Evolutionary conservation across 768 basidiomycete genomes (phyloP), one percentile per base, ranked within the genome.

Genomic region (Lactarius hatsudake): DNA sequence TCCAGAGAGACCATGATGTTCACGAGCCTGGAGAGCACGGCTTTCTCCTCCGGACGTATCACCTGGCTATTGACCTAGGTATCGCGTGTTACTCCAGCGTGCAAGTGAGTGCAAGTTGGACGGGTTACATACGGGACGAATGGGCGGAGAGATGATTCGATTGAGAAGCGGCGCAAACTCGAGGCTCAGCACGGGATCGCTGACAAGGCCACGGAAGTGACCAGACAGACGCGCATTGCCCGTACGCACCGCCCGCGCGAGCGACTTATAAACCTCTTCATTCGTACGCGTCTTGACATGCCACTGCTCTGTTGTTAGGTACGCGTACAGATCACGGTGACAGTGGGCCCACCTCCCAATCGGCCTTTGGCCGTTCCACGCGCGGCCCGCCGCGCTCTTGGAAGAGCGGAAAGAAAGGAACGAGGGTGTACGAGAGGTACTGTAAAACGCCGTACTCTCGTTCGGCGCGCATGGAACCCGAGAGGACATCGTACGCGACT

Each of bases 81-180:
- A 12, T 62, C n/a, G 7, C 18, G 18, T 53, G 51, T 48, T 17
- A 42, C 6, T 36, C 40, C 6, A 13, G 13, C 5, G 30, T 18
- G 51, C 10, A 53, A 26, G 10, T 40, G 32, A 62, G 17, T n/a
- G 10, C 51, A 20, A 18, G 17, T 18, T 26, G 18, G 13, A 26
- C 26, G 5, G 59, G 45, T 1, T 1, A 79, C 94, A 72, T 70
- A 96, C 96, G 0, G 97, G 97, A 73, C 92, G 88, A 34, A 99
- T 79, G 23, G 94, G 92, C 4, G 97, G 96, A 3, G 93, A 93
- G 71, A 99, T 91, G 74, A 99, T 96, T 62, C 97, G 83, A 78
- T 98, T 98, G 73, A 99, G 84, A 65, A 87, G 84, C 13, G 97
- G 94, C 7, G 87, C 87, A 65, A 98, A 88, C 77, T 99, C 97